These are phyloP conservation scores for Paxillus ammoniavirescens DNA, from an alignment of 768 basidiomycete genomes.

Conservation along the genomic window DNA sequence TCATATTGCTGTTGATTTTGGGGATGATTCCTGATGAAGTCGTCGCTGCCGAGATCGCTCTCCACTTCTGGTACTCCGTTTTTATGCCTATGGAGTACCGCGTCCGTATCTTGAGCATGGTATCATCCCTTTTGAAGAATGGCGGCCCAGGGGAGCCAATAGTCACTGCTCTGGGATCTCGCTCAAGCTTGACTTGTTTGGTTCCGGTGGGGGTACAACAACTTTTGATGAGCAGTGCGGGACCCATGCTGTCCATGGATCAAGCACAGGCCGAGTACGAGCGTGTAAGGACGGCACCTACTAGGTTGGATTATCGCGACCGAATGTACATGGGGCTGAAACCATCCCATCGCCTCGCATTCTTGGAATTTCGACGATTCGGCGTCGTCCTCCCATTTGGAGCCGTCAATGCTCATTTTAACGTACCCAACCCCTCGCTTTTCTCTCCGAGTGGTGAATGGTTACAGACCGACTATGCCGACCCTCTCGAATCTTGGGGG, in stretches of 20 bases:
- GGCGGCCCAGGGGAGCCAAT: not conserved
- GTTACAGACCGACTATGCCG: constrained; percentile 39
- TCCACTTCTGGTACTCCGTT: constrained; percentile 50
- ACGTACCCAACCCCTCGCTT: constrained; percentile 42
- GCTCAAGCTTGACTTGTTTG: constrained; percentile 17
- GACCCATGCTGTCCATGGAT: constrained; percentile 15
- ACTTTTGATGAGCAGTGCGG: constrained; percentile 16
- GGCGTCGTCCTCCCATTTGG: constrained; percentile 52
- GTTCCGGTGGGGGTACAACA: constrained; percentile 4
- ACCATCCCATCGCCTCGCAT: constrained; percentile 46
- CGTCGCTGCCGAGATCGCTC: constrained; percentile 41
- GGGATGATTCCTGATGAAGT: constrained; percentile 30
- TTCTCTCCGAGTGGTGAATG: constrained; percentile 46
- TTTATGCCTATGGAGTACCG: constrained; percentile 38
- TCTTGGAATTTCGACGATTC: constrained; percentile 36
- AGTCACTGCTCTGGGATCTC: constrained; percentile 7
- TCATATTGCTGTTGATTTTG: constrained; percentile 42
- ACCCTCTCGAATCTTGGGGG: constrained; percentile 53
- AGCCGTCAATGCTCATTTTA: constrained; percentile 39
- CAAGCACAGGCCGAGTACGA: constrained; percentile 32
- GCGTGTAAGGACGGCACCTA: constrained; percentile 34
- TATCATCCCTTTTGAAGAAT: constrained; percentile 17
- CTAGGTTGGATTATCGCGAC: constrained; percentile 41
- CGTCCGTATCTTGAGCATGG: constrained; percentile 15
- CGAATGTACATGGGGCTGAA: constrained; percentile 38